Evolutionary conservation across 2,329 filamentous ascomycete genomes (phyloP).

Genomic region (Sporothrix mexicana): DNA sequence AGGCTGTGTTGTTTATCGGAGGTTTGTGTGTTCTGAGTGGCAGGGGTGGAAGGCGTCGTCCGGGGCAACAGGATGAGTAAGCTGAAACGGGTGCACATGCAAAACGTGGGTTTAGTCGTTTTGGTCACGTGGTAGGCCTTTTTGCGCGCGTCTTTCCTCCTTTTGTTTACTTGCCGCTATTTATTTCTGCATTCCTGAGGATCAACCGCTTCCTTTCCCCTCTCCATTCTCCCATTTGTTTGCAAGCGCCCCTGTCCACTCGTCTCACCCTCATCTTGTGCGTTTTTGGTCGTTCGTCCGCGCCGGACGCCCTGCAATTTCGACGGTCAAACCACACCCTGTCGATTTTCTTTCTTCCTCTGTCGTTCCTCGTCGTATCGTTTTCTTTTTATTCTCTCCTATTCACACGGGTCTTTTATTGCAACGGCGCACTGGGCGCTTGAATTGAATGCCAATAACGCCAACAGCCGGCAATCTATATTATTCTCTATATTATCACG

Average conservation of each 20-base stretch:
- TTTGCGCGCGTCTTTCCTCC: neutral
- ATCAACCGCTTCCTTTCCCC: too few relatives aligned
- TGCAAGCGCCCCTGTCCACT: neutral
- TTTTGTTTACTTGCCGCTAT: conserved; percentile 8
- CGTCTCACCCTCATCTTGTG: conserved; percentile 7
- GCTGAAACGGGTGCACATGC: neutral
- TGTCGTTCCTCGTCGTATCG: too few relatives aligned
- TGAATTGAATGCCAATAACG: neutral
- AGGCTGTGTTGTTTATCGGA: conserved; percentile 25
- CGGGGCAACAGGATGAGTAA: conserved; percentile 27
- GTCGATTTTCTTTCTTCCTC: neutral
- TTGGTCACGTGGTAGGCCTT: conserved; percentile 16
- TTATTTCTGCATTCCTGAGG: conserved; percentile 15
- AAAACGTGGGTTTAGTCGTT: conserved; percentile 4
- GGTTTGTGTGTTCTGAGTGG: conserved; percentile 10
- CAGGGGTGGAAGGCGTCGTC: conserved; percentile 1
- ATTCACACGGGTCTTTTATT: neutral
- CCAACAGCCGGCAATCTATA: neutral
- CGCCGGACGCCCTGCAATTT: conserved; percentile 26
- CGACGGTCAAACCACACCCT: conserved; percentile 23
- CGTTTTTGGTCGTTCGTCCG: neutral
- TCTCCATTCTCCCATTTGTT: neutral
- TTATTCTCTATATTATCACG: neutral
- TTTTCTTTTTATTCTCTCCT: neutral
- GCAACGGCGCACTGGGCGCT: neutral